phyloP scores from a whole-genome alignment of 768 basidiomycete genomes.

The Botryobasidium botryosum region DNA sequence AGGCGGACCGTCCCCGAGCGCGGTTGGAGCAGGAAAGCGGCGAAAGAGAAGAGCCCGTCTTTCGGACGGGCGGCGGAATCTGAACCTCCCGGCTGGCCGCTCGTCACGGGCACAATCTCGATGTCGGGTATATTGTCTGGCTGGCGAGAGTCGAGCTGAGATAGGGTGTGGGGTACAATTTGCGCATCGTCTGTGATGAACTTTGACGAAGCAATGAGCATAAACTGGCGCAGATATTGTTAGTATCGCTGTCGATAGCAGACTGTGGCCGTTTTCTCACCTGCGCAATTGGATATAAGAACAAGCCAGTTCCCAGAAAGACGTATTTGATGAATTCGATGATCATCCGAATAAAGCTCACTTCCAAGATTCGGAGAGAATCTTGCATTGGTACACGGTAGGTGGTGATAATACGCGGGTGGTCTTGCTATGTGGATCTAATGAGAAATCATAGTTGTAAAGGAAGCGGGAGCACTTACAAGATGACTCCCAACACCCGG shows the following conservation, averaged over 20 bases:
- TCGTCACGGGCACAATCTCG: background rate
- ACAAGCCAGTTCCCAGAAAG: too few species aligned
- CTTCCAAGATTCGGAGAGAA: background rate
- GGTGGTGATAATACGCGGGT: background rate
- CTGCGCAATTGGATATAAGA: too few species aligned
- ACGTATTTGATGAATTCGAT: too few species aligned
- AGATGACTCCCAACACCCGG: conserved; percentile 63
- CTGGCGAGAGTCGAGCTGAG: too few species aligned
- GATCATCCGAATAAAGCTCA: background rate
- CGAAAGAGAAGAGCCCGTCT: background rate
- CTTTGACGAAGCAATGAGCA: too few species aligned
- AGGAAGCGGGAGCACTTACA: conserved; percentile 7
- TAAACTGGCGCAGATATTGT: too few species aligned
- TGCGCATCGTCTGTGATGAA: too few species aligned
- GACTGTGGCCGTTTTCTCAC: too few species aligned
- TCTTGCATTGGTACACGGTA: too few species aligned
- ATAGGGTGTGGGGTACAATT: too few species aligned
- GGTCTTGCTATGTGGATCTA: background rate
- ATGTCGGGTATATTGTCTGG: background rate
- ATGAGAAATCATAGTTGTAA: too few species aligned
- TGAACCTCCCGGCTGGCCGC: background rate
- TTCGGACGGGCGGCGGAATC: background rate
- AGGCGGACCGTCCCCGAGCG: conserved; percentile 7
- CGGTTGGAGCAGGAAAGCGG: conserved; percentile 1
- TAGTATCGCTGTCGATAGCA: too few species aligned